Evolutionary conservation across 495 filamentous ascomycete genomes (phyloP).

Genomic region (Penicillium malachiteum): DNA sequence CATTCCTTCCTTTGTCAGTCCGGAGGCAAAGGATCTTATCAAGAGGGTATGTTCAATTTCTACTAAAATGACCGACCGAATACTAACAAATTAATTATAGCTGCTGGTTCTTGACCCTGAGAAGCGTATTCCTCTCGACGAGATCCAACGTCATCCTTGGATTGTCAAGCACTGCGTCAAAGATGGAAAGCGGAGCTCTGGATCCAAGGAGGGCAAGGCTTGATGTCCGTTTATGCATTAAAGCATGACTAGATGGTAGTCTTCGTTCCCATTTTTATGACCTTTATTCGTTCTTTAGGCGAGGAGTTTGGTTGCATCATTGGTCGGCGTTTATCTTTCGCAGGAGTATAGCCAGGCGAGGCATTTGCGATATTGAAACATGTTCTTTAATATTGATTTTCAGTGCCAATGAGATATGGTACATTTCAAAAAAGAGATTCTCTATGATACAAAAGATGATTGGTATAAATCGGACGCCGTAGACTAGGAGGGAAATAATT

Average conservation of each 20-base stretch:
- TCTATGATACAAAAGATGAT: conserved; percentile 26
- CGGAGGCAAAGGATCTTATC: conserved; percentile 90
- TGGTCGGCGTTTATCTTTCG: conserved; percentile 14
- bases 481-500: conserved; percentile 1
- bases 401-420: conserved; percentile 26
- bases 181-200: conserved; percentile 54
- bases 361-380: conserved; percentile 18
- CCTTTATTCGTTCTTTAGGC: conserved; percentile 6
- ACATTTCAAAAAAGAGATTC: conserved; percentile 16
- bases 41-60: conserved; percentile 62
- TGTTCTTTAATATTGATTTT: conserved; percentile 22
- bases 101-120: conserved; percentile 91
- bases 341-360: conserved; percentile 16
- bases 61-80: conserved; percentile 14
- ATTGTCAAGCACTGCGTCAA: conserved; percentile 94
- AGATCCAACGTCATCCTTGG: conserved; percentile 91
- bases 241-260: conserved; percentile 22
- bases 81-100: conserved; percentile 43
- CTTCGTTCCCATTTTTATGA: conserved; percentile 15
- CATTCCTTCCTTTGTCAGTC: conserved; percentile 83
- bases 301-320: conserved; percentile 18
- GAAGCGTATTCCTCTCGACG: conserved; percentile 85
- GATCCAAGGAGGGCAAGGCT: conserved; percentile 39
- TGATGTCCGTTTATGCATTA: conserved; percentile 23
- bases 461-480: conserved; percentile 6